A percentile compares a stretch with the other conserved stretches of the same genome.
Evolutionary conservation across 139 green algal genomes (phyloP).

Genomic region (Tetradesmus obliquus): DNA sequence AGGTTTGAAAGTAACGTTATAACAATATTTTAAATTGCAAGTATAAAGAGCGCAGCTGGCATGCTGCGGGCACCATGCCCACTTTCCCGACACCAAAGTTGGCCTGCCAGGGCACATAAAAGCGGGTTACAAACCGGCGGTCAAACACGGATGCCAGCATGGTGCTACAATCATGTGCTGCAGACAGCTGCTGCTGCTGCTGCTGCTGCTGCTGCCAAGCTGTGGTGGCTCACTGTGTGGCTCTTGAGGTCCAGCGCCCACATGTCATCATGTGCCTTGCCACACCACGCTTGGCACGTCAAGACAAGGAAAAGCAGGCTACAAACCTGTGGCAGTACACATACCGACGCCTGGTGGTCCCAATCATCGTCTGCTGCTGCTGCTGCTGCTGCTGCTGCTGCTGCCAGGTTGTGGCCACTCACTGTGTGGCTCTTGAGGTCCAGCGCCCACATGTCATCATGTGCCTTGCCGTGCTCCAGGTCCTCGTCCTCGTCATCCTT

Average conservation of each 20-base stretch:
- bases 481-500: slow-evolving; percentile 80
- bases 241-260: slow-evolving; percentile 78
- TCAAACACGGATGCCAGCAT: no score
- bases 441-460: slow-evolving; percentile 80
- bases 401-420: background rate
- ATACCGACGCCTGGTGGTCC: background rate
- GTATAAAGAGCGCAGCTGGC: background rate
- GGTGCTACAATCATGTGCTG: background rate
- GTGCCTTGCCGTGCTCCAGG: slow-evolving; percentile 81
- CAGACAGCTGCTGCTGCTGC: background rate
- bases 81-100: no score
- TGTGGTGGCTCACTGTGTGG: slow-evolving; percentile 47
- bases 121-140: no score
- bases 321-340: no score
- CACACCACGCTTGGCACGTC: slow-evolving; percentile 29
- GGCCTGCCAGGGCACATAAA: no score
- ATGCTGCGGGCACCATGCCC: background rate
- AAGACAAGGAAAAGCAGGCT: no score
- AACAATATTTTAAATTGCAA: background rate
- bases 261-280: slow-evolving; percentile 87
- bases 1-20: background rate
- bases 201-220: background rate
- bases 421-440: slow-evolving; percentile 63
- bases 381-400: background rate
- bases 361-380: background rate